Evolutionary conservation across 2,329 filamentous ascomycete genomes (phyloP).

Genomic region (Botryosphaeria agaves): DNA sequence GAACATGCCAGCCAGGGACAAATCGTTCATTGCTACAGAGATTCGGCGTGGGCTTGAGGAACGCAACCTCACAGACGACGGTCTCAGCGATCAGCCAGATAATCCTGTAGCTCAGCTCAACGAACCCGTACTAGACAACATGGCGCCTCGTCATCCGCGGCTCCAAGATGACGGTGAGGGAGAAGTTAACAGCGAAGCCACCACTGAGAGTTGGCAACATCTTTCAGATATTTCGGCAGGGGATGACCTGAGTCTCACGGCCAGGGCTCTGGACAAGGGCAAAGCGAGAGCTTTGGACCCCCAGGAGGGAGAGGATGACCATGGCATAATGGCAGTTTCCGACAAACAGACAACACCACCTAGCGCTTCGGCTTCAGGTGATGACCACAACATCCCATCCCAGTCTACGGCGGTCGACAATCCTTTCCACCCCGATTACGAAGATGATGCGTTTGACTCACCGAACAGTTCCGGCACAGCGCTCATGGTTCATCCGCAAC

Average conservation of each 20-base stretch:
- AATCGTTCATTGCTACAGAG: conserved; percentile 26
- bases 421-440: no score
- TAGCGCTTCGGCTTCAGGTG: neutral
- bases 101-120: neutral
- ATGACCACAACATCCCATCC: no score
- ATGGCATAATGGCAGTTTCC: neutral
- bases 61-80: no score
- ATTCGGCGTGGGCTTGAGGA: conserved; percentile 31
- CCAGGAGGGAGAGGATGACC: neutral
- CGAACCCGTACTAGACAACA: conserved; percentile 12
- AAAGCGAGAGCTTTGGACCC: neutral
- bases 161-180: conserved; percentile 10
- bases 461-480: no score
- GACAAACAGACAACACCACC: neutral
- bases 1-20: conserved; percentile 27
- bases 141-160: conserved; percentile 22
- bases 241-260: no score
- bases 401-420: no score
- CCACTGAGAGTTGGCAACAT: neutral
- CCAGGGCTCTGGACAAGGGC: neutral
- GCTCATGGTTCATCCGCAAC: neutral
- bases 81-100: neutral
- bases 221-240: no score
- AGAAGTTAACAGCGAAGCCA: conserved; percentile 1
- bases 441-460: no score